phyloP scores from a whole-genome alignment of 768 basidiomycete species.

The Phlebiopsis gigantea region DNA sequence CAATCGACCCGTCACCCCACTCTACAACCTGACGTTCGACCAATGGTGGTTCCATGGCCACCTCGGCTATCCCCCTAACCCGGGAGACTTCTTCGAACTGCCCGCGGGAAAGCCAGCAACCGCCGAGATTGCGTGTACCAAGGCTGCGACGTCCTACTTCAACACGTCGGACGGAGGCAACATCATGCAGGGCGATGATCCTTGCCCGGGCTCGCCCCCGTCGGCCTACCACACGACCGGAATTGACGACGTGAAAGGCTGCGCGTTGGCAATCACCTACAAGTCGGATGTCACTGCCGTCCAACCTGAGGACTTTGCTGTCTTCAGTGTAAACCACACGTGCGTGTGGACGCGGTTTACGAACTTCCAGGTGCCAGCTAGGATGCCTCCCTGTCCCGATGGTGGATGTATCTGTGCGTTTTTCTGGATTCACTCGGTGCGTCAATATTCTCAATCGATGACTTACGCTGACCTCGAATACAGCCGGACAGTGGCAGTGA shows the following conservation, averaged over 20 bases:
- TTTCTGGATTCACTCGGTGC: conserved; percentile 58
- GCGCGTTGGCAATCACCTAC: conserved; percentile 59
- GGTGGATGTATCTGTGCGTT: conserved; percentile 60
- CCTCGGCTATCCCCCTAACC: conserved; percentile 27
- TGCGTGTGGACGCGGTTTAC: conserved; percentile 65
- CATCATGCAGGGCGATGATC: conserved; percentile 28
- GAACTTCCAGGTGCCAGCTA: conserved; percentile 52
- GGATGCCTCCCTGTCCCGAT: conserved; percentile 58
- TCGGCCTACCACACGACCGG: conserved; percentile 51
- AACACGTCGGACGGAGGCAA: conserved; percentile 38
- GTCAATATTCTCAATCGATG: conserved; percentile 16
- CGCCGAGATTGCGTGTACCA: conserved; percentile 52
- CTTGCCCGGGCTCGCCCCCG: conserved; percentile 42
- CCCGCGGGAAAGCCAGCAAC: conserved; percentile 53
- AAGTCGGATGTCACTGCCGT: conserved; percentile 47
- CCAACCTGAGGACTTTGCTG: conserved; percentile 55
- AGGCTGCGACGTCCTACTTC: conserved; percentile 55
- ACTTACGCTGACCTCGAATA: background rate
- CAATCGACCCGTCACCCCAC: conserved; percentile 52
- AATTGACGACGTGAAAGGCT: conserved; percentile 30
- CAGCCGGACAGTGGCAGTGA: conserved; percentile 29
- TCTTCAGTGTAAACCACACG: conserved; percentile 64
- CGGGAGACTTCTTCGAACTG: conserved; percentile 33
- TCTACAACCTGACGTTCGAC: conserved; percentile 32
- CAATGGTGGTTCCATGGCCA: conserved; percentile 51